A percentile compares a stretch with the other conserved stretches of the same genome.
These are phyloP conservation scores for Leucosporidium scottii DNA, from an alignment of 768 basidiomycete genomes.

Conservation along the genomic window DNA sequence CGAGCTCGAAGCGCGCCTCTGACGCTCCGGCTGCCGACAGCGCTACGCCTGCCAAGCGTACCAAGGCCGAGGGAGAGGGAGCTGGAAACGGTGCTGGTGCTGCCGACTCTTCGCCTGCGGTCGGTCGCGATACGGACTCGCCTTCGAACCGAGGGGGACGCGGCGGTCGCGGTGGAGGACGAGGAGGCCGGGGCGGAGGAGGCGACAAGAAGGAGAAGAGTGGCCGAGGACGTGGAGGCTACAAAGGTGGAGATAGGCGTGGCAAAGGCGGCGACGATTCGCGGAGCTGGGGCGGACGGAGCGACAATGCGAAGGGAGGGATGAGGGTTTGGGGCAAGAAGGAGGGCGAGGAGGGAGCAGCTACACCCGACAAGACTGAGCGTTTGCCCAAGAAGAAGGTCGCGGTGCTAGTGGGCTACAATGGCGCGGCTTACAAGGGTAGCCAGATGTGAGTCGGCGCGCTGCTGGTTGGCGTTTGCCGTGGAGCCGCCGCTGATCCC, in stretches of 20 bases:
- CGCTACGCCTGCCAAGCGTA: conserved; percentile 22
- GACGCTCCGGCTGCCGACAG: background rate
- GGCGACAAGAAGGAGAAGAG: background rate
- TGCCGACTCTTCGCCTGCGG: conserved; percentile 12
- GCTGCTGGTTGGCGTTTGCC: background rate
- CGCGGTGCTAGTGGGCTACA: conserved; percentile 80
- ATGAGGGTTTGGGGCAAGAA: conserved; percentile 21
- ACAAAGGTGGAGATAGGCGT: background rate
- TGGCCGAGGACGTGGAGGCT: background rate
- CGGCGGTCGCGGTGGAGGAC: conserved; percentile 1
- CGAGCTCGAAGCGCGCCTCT: background rate
- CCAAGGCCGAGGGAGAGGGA: background rate
- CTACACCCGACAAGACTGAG: conserved; percentile 29
- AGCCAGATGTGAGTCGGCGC: conserved; percentile 80
- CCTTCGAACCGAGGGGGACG: conserved; percentile 14
- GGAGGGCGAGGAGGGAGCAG: background rate
- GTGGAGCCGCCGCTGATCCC: background rate
- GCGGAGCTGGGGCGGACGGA: conserved; percentile 13
- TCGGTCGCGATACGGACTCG: conserved; percentile 21
- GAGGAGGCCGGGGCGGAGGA: conserved; percentile 7
- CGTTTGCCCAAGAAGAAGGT: conserved; percentile 68
- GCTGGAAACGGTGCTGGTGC: background rate
- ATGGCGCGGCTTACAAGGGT: conserved; percentile 82
- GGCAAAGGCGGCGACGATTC: background rate
- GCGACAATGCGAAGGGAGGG: conserved; percentile 13